phyloP scores from a whole-genome alignment of 495 filamentous ascomycete genomes.

The Geopyxis carbonaria region DNA sequence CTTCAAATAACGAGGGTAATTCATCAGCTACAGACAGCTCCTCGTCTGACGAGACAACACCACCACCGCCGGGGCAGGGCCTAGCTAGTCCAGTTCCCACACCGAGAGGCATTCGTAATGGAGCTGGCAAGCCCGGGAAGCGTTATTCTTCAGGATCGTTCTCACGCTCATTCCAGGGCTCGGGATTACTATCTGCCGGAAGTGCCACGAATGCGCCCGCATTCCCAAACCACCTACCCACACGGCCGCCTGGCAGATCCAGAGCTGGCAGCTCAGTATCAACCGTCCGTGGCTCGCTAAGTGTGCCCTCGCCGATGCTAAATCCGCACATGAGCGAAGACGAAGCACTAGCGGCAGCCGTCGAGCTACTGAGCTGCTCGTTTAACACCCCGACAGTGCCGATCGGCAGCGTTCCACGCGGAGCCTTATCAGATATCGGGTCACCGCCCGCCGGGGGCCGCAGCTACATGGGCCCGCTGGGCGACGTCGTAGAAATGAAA shows the following conservation, averaged over 20 bases:
- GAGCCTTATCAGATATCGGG: constrained; percentile 37
- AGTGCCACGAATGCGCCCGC: constrained; percentile 24
- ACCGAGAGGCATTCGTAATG: constrained; percentile 20
- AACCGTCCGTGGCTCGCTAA: constrained; percentile 20
- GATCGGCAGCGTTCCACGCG: constrained; percentile 37
- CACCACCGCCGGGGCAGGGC: constrained; percentile 35
- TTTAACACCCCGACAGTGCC: constrained; percentile 67
- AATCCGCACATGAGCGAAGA: constrained; percentile 40
- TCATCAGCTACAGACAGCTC: constrained; percentile 26
- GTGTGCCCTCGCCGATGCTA: constrained; percentile 8
- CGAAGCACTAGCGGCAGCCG: constrained; percentile 67
- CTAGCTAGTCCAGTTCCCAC: constrained; percentile 20
- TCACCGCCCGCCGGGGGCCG: constrained; percentile 28
- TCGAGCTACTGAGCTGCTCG: constrained; percentile 77
- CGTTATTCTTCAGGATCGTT: constrained; percentile 20
- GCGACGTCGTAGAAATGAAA: constrained; percentile 23
- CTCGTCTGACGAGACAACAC: constrained; percentile 54
- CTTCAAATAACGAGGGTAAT: constrained; percentile 18
- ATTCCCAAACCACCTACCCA: constrained; percentile 18
- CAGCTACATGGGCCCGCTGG: constrained; percentile 23
- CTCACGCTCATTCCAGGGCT: constrained; percentile 17
- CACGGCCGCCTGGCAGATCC: constrained; percentile 26
- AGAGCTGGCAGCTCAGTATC: constrained; percentile 30
- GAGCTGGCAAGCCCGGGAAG: constrained; percentile 21
- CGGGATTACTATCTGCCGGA: constrained; percentile 10